Evolutionary conservation across 768 basidiomycete genomes (phyloP), one percentile per base, ranked within the genome.

Genomic region (Termitomyces titanicus): DNA sequence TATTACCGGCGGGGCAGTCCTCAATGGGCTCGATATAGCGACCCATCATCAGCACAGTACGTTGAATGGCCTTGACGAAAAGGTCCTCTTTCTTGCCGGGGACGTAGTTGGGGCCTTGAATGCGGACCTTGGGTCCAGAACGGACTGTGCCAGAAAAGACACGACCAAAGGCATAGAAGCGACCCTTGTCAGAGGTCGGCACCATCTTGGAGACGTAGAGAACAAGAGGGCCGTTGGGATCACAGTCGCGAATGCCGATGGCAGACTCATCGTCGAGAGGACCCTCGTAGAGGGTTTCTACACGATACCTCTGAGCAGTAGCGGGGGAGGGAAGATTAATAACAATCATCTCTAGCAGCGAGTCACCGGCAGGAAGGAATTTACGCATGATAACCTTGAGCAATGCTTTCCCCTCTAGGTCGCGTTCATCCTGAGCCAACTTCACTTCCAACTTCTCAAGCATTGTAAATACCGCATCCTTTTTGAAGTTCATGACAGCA

Each of bases 171-270:
- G 97, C 97, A 75, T 98, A 98, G 90, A 98, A 99, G 58, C 97
- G 94, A 68, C 97, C 97, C 79, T 98, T 98, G 75, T 99, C 97
- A 64, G 97, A 97, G 39, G 97, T 98, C 60, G 97, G 97, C 66
- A 98, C 97, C 97, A 99, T 98, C 86, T 98, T 98, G 63, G 97
- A 98, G 77, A 99, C 81, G 76, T 99, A 99, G 61, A 96, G 84
- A 69, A 98, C 94, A 59, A 99, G 89, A 61, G 97, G 97, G 50
- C 87, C 97, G 43, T 86, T 88, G 71, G 97, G 89, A 76, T 98
- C 92, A 71, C 97, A 99, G 72, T 98, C 95, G 51, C 97, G 88
- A 79, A 99, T 95, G 78, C 86, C 92, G 63, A 98, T 93, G 63
- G 97, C 97, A 57, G 93, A 97, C 76, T 99, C 97, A 69, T 99